Conservation (phyloP, 177 flowering plant genomes). For the Vitis hybrid region DNA sequence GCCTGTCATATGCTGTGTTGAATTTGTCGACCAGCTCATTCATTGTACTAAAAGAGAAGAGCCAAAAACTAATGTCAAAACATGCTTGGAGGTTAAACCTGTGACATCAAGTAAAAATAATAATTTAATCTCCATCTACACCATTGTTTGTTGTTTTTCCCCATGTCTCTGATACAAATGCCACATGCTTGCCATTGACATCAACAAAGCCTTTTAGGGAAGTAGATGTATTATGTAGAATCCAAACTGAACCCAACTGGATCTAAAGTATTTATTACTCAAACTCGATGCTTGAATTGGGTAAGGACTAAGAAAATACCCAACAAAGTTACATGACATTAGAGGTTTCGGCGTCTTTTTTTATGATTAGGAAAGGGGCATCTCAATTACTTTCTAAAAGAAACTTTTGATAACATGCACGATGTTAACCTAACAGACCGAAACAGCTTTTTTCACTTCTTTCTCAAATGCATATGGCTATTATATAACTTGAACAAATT, state of each 20-base stretch:
- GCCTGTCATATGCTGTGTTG: constrained; percentile 91
- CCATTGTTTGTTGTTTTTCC: background rate
- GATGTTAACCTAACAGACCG: too few species aligned
- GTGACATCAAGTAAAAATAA: background rate
- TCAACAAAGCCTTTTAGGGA: background rate
- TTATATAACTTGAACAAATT: too few species aligned
- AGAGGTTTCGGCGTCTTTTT: too few species aligned
- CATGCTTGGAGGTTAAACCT: background rate
- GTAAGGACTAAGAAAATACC: too few species aligned
- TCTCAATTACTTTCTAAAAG: background rate
- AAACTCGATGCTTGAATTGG: too few species aligned
- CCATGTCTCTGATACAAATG: background rate
- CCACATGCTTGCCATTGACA: background rate
- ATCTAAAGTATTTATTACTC: too few species aligned
- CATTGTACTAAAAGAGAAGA: constrained; percentile 61
- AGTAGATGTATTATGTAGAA: too few species aligned
- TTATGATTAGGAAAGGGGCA: background rate
- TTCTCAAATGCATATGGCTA: too few species aligned
- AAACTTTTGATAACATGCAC: background rate
- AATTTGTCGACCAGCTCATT: constrained; percentile 92
- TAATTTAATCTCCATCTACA: background rate
- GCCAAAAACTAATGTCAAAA: background rate
- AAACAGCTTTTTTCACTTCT: background rate
- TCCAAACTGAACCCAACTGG: too few species aligned
- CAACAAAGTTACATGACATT: too few species aligned